These are phyloP conservation scores for Diplodia corticola DNA, from an alignment of 2,329 filamentous ascomycete species.

Conservation along the genomic window DNA sequence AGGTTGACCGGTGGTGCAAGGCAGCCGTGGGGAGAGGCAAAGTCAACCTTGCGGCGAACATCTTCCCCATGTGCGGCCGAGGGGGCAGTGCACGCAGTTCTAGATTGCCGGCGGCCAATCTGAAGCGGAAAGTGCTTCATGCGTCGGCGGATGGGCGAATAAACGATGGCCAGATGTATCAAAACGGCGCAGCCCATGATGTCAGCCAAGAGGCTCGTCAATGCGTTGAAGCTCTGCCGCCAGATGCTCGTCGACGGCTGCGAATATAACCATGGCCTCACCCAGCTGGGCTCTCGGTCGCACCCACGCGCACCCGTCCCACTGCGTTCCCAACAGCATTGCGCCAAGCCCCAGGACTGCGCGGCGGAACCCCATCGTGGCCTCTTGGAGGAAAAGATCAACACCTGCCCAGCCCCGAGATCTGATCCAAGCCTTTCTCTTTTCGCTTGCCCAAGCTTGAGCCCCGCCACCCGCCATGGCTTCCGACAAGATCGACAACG, in stretches of 20 bases:
- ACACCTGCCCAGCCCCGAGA: no score
- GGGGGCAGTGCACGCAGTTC: conserved; percentile 18
- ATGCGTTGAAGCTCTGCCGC: conserved; percentile 2
- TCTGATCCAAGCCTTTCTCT: background rate
- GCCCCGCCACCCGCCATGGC: background rate
- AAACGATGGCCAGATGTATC: background rate
- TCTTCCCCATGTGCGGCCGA: background rate
- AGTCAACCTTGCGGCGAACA: conserved; percentile 15
- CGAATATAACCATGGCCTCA: background rate
- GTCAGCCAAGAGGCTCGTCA: conserved; percentile 10
- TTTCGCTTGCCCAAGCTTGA: background rate
- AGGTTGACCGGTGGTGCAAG: background rate
- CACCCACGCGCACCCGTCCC: background rate
- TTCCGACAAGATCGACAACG: background rate
- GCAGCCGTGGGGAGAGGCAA: background rate
- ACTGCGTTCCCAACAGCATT: background rate
- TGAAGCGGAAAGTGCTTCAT: conserved; percentile 15
- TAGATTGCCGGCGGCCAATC: conserved; percentile 5
- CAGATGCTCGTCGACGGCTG: background rate
- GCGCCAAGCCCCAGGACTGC: no score
- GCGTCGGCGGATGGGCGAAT: background rate
- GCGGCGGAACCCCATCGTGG: no score
- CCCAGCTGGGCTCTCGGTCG: background rate
- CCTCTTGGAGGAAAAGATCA: background rate
- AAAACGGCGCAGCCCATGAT: background rate